Conservation (phyloP, 345 rosid species). For the Rhizophora mangle region DNA sequence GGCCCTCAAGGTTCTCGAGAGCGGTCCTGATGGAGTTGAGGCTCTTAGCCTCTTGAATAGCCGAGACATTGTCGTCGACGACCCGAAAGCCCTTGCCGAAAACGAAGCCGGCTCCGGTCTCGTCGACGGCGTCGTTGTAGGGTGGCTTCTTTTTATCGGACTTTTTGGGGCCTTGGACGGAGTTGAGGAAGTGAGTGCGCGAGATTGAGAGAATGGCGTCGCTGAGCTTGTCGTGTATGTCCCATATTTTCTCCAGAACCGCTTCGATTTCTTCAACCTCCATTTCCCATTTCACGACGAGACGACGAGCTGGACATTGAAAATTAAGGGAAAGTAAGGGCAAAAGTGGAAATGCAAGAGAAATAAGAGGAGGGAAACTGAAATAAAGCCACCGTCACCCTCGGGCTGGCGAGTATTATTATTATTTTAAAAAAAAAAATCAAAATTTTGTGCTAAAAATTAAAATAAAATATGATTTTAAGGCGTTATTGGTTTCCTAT, state of each 20-base stretch:
- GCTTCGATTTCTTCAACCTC: slow-evolving; percentile 87
- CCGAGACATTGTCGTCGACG: slow-evolving; percentile 44
- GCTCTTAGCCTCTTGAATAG: slow-evolving; percentile 82
- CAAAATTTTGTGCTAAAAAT: too few species aligned
- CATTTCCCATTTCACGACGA: slow-evolving; percentile 51
- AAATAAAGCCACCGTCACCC: too few species aligned
- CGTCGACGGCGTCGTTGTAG: slow-evolving; percentile 33
- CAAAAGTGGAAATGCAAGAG: too few species aligned
- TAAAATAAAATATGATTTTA: too few species aligned
- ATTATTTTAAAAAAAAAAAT: too few species aligned
- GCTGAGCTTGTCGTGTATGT: slow-evolving; percentile 90
- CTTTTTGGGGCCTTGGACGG: slow-evolving; percentile 40
- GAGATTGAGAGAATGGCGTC: slow-evolving; percentile 90
- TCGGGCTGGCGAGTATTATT: too few species aligned
- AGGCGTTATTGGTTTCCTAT: too few species aligned
- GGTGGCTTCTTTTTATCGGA: slow-evolving; percentile 43
- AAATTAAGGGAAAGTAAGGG: background rate
- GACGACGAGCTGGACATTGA: background rate
- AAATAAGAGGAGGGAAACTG: too few species aligned
- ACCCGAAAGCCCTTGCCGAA: slow-evolving; percentile 69
- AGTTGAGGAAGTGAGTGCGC: slow-evolving; percentile 67
- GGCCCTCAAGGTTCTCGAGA: slow-evolving; percentile 95
- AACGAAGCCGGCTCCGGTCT: slow-evolving; percentile 54
- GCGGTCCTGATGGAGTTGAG: slow-evolving; percentile 77
- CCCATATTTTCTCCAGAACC: slow-evolving; percentile 89